phyloP scores from a whole-genome alignment of 1,139 yeast species.

The Scheffersomyces lignicola region DNA sequence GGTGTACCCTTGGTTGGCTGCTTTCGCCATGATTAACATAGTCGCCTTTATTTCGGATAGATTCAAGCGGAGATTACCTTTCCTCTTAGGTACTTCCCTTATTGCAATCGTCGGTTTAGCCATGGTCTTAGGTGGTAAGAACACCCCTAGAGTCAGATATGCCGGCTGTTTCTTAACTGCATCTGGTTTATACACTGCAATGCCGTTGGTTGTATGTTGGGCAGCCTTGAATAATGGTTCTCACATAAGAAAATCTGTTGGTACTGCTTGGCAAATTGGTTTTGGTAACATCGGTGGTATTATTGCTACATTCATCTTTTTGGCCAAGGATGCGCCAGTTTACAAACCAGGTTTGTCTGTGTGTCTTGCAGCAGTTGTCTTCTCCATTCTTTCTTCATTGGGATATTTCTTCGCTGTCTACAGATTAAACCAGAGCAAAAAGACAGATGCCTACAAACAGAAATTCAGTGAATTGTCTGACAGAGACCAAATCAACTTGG shows the following conservation, averaged over 20 bases:
- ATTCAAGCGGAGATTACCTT: conserved; percentile 46
- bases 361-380: conserved; percentile 51
- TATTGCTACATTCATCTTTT: conserved; percentile 63
- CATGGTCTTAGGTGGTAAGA: conserved; percentile 43
- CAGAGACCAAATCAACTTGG: conserved; percentile 50
- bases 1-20: conserved; percentile 70
- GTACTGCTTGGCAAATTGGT: conserved; percentile 76
- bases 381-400: conserved; percentile 48
- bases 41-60: conserved; percentile 51
- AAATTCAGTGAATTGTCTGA: conserved; percentile 48
- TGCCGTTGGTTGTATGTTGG: conserved; percentile 80
- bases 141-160: conserved; percentile 48
- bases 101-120: conserved; percentile 57
- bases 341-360: conserved; percentile 58
- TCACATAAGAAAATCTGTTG: conserved; percentile 68
- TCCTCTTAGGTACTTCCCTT: conserved; percentile 39
- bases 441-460: conserved; percentile 32
- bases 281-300: conserved; percentile 86
- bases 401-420: conserved; percentile 43
- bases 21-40: conserved; percentile 56
- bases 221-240: conserved; percentile 66
- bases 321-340: conserved; percentile 56
- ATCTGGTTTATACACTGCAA: conserved; percentile 65
- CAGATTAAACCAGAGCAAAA: conserved; percentile 45
- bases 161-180: conserved; percentile 73